Base-by-base conservation (phyloP, 2,329 filamentous ascomycete species). In the Aureobasidium vineae region DNA sequence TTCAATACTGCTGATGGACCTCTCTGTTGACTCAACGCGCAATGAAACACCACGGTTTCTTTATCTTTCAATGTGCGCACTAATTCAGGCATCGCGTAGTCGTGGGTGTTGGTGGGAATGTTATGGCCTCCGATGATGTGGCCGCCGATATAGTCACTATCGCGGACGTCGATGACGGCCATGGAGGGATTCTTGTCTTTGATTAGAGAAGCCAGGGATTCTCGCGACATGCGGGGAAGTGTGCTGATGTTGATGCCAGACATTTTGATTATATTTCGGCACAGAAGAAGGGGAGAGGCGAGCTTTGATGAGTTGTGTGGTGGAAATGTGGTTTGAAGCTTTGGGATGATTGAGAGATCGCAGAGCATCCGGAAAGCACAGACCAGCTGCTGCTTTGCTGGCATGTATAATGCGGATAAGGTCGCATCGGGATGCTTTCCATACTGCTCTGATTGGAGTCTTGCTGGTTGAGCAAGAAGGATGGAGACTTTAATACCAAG, bases 11-110 rank as follows among this genome's bases (percentile, higher is more conserved):
- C 57, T 11, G 10, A 19, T 2, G 57, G 57, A 5, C 57, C 90
- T 38, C 90, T 81, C 68, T 92, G 72, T 76, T 97, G 98, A 73
- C 85, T 83, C 71, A 97, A 79, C 5, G 95, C 95, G 3, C 95
- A 99, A 80, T 99, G 95, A 77, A 99, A 99, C 1, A 99, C 86
- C 16, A 99, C 92, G 13, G 85, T 89, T 66, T 95, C 86, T 77
- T 92, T 92, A 74, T 89, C 87, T 70, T 86, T 81, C 56, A 97
- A 84, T 50, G 85, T 87, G 66, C 91, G 87, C 15, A 96, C 83
- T n/a, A 99, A 86, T 69, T 92, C 91, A 0, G 93, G 90, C 77
- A 95, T 86, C 71, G 84, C 86, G 75, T 86, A 85, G 72, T 96
- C 91, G 57, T 98, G 85, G 21, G 86, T 85, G 53, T 79, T 79